Percentiles rank a stretch among this genome's conserved stretches.
phyloP scores from a whole-genome alignment of 2,329 filamentous ascomycete genomes.

The Raffaelea albimanens region DNA sequence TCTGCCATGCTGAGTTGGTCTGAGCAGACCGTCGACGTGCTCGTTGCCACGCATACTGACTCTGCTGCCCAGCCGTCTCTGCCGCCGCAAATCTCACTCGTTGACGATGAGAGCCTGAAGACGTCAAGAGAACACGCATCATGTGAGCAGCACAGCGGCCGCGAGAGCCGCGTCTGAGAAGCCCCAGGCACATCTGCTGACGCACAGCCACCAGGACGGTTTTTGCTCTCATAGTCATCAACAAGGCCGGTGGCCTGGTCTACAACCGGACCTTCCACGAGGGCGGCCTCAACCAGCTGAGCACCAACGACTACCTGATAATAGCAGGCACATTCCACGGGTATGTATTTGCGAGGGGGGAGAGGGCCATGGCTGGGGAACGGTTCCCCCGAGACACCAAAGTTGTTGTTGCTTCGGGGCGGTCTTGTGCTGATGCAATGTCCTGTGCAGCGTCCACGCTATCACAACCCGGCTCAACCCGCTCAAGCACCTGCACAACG shows the following conservation, averaged over 20 bases:
- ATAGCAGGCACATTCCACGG: conserved; percentile 96
- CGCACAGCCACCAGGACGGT: conserved; percentile 80
- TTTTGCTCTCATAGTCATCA: conserved; percentile 93
- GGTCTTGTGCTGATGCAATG: conserved; percentile 5
- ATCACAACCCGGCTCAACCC: conserved; percentile 57
- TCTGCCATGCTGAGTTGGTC: no score
- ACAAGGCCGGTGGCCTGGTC: conserved; percentile 93
- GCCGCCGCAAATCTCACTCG: no score
- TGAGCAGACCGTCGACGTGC: no score
- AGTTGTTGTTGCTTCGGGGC: no score
- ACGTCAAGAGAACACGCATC: no score
- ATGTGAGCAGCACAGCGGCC: conserved; percentile 5
- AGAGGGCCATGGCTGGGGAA: no score
- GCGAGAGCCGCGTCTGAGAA: no score
- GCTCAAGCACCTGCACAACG: conserved; percentile 26
- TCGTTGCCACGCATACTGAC: no score
- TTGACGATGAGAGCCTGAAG: no score
- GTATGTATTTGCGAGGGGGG: conserved; percentile 33
- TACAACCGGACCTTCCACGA: conserved; percentile 93
- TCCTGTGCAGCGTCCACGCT: conserved; percentile 51
- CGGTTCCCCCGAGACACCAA: no score
- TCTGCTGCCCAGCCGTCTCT: no score
- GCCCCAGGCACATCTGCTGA: neutral
- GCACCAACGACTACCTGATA: conserved; percentile 92
- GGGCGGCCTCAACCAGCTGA: conserved; percentile 74